A percentile compares a stretch with the other conserved stretches of the same genome.
These are phyloP conservation scores for Chalciporus sp. DNA, from an alignment of 1,284 basidiomycete genomes.

Conservation along the genomic window DNA sequence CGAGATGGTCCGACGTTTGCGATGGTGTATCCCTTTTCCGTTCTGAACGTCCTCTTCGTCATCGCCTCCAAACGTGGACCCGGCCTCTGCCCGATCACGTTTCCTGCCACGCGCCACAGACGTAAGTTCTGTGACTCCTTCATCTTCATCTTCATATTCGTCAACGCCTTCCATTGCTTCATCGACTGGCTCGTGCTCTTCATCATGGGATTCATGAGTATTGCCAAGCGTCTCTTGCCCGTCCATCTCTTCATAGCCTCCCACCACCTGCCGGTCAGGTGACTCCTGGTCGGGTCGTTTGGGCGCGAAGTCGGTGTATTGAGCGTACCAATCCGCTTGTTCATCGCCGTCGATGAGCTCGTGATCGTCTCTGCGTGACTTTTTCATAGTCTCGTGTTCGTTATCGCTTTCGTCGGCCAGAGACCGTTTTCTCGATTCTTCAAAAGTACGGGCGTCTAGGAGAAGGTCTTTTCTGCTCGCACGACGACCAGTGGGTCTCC, in stretches of 20 bases:
- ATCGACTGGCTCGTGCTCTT: conserved; percentile 31
- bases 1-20: conserved; percentile 49
- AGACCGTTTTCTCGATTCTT: conserved; percentile 43
- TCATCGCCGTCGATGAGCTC: conserved; percentile 49
- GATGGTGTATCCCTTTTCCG: conserved; percentile 40
- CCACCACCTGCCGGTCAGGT: conserved; percentile 43
- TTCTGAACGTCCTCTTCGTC: conserved; percentile 48
- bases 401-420: conserved; percentile 42
- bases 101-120: conserved; percentile 65
- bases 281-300: conserved; percentile 53
- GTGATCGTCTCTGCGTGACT: conserved; percentile 50
- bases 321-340: conserved; percentile 44
- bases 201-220: conserved; percentile 46
- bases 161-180: conserved; percentile 37
- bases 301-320: conserved; percentile 21
- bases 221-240: conserved; percentile 48
- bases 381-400: conserved; percentile 51
- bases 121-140: conserved; percentile 36
- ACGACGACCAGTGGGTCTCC: conserved; percentile 23
- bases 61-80: conserved; percentile 68
- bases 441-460: conserved; percentile 14
- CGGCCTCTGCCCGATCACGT: conserved; percentile 72
- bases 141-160: conserved; percentile 51
- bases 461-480: conserved; percentile 21
- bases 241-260: conserved; percentile 36